Evolutionary conservation across 1,284 basidiomycete genomes (phyloP).

Genomic region (Coniferiporia sulphurascens): DNA sequence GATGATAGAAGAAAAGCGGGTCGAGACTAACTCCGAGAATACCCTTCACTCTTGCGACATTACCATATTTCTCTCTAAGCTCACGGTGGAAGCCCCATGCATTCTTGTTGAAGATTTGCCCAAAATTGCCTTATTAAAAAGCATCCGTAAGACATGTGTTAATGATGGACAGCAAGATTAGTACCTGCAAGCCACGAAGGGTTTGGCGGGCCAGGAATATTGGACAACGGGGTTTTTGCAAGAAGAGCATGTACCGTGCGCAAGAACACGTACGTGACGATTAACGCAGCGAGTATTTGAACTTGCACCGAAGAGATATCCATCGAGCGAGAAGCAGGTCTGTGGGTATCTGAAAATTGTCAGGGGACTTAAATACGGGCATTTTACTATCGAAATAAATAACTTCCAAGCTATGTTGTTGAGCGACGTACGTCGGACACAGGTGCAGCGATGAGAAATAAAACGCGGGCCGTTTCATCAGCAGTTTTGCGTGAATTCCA

Average conservation of each 20-base stretch:
- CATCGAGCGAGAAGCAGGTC: no score
- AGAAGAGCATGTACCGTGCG: neutral
- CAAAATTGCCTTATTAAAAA: constrained; percentile 6
- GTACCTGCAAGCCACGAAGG: constrained; percentile 3
- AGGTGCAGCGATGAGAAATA: no score
- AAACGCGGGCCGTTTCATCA: no score
- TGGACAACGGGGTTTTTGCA: neutral
- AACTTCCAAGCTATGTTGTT: no score
- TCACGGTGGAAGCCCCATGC: constrained; percentile 22
- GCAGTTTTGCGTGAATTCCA: no score
- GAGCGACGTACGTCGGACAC: no score
- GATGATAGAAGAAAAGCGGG: neutral
- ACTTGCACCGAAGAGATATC: no score
- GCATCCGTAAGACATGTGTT: neutral
- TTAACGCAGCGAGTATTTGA: no score
- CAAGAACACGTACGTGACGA: neutral
- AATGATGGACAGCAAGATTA: neutral
- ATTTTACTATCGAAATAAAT: no score
- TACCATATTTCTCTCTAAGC: constrained; percentile 16
- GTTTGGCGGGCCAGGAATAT: constrained; percentile 25
- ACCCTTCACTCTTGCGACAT: constrained; percentile 13
- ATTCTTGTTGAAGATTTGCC: constrained; percentile 17
- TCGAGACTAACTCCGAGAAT: constrained; percentile 16
- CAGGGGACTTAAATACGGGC: no score
- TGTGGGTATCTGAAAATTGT: no score